A percentile compares a stretch with the other conserved stretches of the same genome.
phyloP scores from a whole-genome alignment of 768 basidiomycete genomes.

The Russula sp. region DNA sequence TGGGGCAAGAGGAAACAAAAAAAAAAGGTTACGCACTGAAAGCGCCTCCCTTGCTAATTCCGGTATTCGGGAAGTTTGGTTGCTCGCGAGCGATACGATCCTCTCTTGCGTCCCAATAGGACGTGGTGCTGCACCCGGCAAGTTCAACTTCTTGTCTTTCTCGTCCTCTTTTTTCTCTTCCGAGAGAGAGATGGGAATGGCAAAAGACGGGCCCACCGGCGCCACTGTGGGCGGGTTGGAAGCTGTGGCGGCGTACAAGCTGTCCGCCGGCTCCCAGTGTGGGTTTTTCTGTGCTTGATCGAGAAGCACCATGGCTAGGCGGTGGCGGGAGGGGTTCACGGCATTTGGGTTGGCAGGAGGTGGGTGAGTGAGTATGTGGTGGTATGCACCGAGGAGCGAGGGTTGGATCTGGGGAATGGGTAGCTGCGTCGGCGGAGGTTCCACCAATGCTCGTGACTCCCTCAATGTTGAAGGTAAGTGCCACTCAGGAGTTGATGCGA shows the following conservation, averaged over 20 bases:
- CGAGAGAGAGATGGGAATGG: slow-evolving; percentile 39
- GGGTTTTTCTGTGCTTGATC: slow-evolving; percentile 46
- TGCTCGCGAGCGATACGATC: slow-evolving; percentile 55
- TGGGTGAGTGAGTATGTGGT: slow-evolving; percentile 69
- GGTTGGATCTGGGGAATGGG: slow-evolving; percentile 54
- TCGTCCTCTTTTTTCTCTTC: slow-evolving; percentile 46
- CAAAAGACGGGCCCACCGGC: slow-evolving; percentile 59
- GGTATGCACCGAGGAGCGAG: slow-evolving; percentile 61
- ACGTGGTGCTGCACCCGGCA: slow-evolving; percentile 33
- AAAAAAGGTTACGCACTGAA: slow-evolving; percentile 43
- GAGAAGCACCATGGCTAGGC: slow-evolving; percentile 67
- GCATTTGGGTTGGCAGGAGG: slow-evolving; percentile 40
- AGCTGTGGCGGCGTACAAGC: slow-evolving; percentile 50
- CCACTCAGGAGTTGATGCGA: slow-evolving; percentile 58
- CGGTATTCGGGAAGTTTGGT: slow-evolving; percentile 58
- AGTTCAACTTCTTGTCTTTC: slow-evolving; percentile 42
- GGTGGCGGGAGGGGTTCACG: slow-evolving; percentile 59
- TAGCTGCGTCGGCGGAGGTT: slow-evolving; percentile 27
- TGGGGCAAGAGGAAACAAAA: background rate
- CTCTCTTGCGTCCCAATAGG: slow-evolving; percentile 40
- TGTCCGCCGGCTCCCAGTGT: slow-evolving; percentile 58
- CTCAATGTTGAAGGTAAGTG: slow-evolving; percentile 44
- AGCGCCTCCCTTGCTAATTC: slow-evolving; percentile 60
- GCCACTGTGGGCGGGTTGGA: slow-evolving; percentile 58
- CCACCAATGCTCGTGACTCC: slow-evolving; percentile 1